Base-by-base conservation (phyloP, 2,329 filamentous ascomycete species). In the Colletotrichum endophyticum region DNA sequence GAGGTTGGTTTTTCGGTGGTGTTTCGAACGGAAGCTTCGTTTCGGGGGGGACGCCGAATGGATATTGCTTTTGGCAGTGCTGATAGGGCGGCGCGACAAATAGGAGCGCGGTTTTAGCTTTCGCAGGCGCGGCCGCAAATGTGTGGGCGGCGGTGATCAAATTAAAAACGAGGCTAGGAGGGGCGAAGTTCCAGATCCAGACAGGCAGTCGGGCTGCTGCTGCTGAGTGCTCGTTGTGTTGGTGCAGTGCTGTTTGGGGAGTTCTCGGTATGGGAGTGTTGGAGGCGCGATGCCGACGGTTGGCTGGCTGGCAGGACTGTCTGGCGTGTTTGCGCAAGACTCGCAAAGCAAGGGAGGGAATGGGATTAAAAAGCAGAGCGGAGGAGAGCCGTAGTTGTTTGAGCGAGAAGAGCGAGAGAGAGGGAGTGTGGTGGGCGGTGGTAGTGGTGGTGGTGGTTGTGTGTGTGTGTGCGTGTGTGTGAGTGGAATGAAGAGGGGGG, bases 11-110 rank as follows among this genome's bases (percentile, higher is more conserved):
- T 76, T 76, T 69, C 66, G 67, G 63, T 73, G 73, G 70, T 73
- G 70, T 76, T 76, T 76, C 73, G 73, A 64, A 64, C 56, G 73
- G 56, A 73, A 76, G 70, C 70, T 76, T 76, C 73, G 73, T 73
- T 49, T 49, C 39, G 73, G 63, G 67, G 57, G 70, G 63, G 16
- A 62, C 36, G 59, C 39, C 39, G 32, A 56, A 73, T 63, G 73
- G 70, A 73, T 69, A 73, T 69, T 36, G 70, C 71, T 69, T 76
- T 76, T 69, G 64, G 59, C 25, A 39, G 36, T 61, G 30, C 49
- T 76, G 70, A 73, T 76, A 76, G 73, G 70, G 49, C 73, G 64
- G 64, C 70, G 32, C 64, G 64, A 73, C 34, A 53, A 70, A 73
- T 39, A 73, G 66, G 70, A 72, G 73, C 59, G 73, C 59, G 72